phyloP scores from a whole-genome alignment of 306 rosid species.

The Rosa multiflora region DNA sequence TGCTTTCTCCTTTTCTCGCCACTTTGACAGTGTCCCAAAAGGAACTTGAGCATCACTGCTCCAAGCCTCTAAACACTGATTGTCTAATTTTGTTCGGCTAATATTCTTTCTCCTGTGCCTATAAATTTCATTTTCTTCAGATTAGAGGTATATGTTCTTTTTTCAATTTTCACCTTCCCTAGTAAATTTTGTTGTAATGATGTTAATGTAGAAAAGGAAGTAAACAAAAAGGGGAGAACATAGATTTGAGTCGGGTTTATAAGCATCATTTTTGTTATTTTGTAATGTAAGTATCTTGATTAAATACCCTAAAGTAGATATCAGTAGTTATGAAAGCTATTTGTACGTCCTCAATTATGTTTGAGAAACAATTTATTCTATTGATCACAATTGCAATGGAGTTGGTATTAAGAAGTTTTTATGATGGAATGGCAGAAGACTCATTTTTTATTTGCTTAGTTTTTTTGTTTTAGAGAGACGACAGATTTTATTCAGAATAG shows the following conservation, averaged over 20 bases:
- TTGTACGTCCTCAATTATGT: not conserved
- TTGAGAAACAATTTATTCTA: not conserved
- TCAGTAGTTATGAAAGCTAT: not conserved
- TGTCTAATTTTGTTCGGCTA: not conserved
- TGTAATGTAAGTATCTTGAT: not conserved
- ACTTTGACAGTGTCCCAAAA: constrained; percentile 10
- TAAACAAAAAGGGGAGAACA: not conserved
- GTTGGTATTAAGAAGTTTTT: not conserved
- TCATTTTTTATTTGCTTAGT: no score
- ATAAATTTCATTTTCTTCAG: constrained; percentile 6
- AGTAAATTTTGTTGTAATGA: constrained; percentile 10
- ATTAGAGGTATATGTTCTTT: not conserved
- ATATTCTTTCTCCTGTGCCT: constrained; percentile 10
- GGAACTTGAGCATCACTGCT: constrained; percentile 4
- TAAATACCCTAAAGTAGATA: not conserved
- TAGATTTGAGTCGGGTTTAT: not conserved
- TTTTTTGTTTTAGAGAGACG: no score
- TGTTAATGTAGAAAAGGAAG: constrained; percentile 2
- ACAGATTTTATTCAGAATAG: no score
- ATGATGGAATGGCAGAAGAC: not conserved
- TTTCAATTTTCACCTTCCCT: not conserved
- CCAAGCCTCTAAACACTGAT: not conserved
- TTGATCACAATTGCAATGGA: no score
- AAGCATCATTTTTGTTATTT: constrained; percentile 10
- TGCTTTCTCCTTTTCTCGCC: not conserved